Conservation (phyloP, 441 rosid genomes). For the Euphorbia celastroides region DNA sequence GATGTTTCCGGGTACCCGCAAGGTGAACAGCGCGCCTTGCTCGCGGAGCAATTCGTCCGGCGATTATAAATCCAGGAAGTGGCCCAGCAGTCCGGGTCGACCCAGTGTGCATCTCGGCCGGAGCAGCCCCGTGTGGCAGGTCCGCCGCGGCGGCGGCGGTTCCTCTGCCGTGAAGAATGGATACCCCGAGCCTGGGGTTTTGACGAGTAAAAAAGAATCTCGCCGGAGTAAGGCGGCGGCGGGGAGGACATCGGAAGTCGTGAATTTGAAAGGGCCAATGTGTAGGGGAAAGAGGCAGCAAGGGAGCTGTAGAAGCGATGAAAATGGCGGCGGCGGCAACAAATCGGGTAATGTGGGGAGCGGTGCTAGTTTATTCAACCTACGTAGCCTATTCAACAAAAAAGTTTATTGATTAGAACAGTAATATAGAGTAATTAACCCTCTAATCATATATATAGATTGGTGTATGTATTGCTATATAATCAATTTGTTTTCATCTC, state of each 20-base stretch:
- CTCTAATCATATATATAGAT: not conserved
- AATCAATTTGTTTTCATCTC: no score
- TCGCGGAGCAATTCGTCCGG: conserved; percentile 87
- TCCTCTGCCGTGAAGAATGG: conserved; percentile 11
- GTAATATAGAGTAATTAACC: not conserved
- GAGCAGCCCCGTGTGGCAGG: conserved; percentile 86
- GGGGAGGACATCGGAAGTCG: conserved; percentile 34
- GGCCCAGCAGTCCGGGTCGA: conserved; percentile 70
- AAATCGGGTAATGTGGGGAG: conserved; percentile 11
- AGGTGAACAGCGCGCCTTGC: conserved; percentile 88
- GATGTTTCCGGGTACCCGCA: conserved; percentile 43
- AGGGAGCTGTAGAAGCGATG: conserved; percentile 53
- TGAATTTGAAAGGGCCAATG: conserved; percentile 66
- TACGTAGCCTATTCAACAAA: conserved; percentile 53
- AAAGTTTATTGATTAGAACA: conserved; percentile 9
- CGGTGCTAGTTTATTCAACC: conserved; percentile 42
- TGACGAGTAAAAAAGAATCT: conserved; percentile 25
- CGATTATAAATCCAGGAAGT: conserved; percentile 69
- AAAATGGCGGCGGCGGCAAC: conserved; percentile 16
- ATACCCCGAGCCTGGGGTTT: conserved; percentile 25
- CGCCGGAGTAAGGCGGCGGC: conserved; percentile 20
- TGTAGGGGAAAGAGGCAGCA: conserved; percentile 59
- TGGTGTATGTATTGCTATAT: not conserved
- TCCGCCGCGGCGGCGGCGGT: conserved; percentile 26
- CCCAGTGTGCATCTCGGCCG: conserved; percentile 72